These are phyloP conservation scores for Dactylonectria estremocensis DNA, from an alignment of 2,329 filamentous ascomycete species.

Conservation along the genomic window DNA sequence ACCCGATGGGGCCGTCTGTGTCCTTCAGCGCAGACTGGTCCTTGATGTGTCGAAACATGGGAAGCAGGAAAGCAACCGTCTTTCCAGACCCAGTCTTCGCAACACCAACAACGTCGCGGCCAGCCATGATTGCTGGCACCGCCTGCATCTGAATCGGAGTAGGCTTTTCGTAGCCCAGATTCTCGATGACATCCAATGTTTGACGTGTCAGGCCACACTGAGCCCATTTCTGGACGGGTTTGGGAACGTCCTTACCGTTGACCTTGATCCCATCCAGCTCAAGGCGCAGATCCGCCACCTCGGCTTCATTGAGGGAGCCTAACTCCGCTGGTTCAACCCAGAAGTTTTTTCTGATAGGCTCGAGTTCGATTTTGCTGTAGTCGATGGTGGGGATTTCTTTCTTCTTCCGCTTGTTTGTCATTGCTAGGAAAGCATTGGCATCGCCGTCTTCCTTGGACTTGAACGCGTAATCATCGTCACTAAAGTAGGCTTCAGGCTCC, in stretches of 20 bases:
- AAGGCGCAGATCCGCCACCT: conserved; percentile 84
- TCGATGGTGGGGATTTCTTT: conserved; percentile 93
- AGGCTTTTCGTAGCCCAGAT: conserved; percentile 87
- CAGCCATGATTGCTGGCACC: conserved; percentile 95
- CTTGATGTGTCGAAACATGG: conserved; percentile 98
- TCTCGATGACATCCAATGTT: conserved; percentile 87
- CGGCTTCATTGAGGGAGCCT: conserved; percentile 85
- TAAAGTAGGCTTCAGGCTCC: conserved; percentile 89
- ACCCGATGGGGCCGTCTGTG: conserved; percentile 87
- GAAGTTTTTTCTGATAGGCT: conserved; percentile 92
- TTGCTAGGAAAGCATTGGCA: conserved; percentile 65
- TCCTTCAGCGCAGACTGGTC: conserved; percentile 88
- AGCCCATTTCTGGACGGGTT: conserved; percentile 96
- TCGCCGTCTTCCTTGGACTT: conserved; percentile 64
- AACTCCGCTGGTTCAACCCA: conserved; percentile 93
- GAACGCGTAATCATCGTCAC: conserved; percentile 81
- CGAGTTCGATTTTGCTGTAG: conserved; percentile 88
- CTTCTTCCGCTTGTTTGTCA: conserved; percentile 83
- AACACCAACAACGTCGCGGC: conserved; percentile 94
- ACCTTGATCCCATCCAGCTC: conserved; percentile 98
- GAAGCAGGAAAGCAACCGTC: conserved; percentile 93
- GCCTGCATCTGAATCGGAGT: conserved; percentile 97
- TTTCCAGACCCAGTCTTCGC: conserved; percentile 99
- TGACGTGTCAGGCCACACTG: conserved; percentile 92
- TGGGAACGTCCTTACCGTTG: conserved; percentile 88